A percentile compares a stretch with the other conserved stretches of the same genome.
Evolutionary conservation across 768 basidiomycete genomes (phyloP).

Genomic region (Termitomyces sp.): DNA sequence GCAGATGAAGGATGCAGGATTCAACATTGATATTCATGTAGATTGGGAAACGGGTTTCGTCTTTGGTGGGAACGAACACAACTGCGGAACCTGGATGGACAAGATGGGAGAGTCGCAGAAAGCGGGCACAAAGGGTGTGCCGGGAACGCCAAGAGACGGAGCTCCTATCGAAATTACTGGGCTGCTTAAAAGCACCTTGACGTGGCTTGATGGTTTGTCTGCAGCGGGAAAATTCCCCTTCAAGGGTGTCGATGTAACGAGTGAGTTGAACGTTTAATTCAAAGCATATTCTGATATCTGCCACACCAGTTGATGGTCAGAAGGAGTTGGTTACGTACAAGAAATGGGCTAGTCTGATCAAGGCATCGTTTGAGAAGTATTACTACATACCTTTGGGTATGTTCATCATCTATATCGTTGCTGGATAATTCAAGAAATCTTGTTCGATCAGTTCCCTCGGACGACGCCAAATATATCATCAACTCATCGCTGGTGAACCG

Average conservation of each 20-base stretch:
- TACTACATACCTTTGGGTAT: constrained; percentile 86
- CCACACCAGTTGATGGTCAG: constrained; percentile 61
- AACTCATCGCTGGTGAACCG: constrained; percentile 73
- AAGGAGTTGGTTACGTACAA: constrained; percentile 76
- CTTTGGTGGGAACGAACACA: constrained; percentile 78
- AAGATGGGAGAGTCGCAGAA: constrained; percentile 94
- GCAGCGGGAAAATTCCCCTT: constrained; percentile 75
- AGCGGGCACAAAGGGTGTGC: constrained; percentile 91
- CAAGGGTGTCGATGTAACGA: constrained; percentile 77
- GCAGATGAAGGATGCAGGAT: constrained; percentile 93
- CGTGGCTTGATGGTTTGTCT: constrained; percentile 79
- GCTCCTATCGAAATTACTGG: constrained; percentile 96
- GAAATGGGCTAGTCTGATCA: constrained; percentile 86
- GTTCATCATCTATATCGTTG: constrained; percentile 15
- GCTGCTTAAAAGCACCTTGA: constrained; percentile 84
- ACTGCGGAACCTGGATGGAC: constrained; percentile 98
- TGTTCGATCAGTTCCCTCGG: constrained; percentile 50
- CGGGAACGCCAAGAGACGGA: constrained; percentile 96
- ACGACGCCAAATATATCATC: constrained; percentile 71
- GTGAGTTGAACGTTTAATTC: constrained; percentile 41
- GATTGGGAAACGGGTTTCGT: constrained; percentile 95
- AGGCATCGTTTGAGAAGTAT: constrained; percentile 81
- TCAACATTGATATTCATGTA: constrained; percentile 90
- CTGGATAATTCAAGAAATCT: background rate
- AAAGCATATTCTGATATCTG: background rate